Evolutionary conservation across 805 yeast genomes (phyloP).

Genomic region (Barnettozyma wickerhamii): DNA sequence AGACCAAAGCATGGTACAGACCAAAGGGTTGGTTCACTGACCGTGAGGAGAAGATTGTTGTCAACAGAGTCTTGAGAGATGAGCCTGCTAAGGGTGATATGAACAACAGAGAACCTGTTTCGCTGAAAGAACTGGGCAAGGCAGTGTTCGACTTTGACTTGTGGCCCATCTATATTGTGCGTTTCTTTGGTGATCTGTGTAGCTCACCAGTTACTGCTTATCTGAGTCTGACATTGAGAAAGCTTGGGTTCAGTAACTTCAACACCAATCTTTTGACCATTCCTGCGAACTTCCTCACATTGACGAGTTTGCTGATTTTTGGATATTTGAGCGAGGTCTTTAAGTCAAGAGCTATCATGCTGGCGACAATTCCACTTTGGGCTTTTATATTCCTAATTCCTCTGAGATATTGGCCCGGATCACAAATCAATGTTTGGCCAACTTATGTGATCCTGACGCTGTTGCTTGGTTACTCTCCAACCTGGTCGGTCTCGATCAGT

Average conservation of each 20-base stretch:
- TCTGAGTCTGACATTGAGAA: slow-evolving; percentile 43
- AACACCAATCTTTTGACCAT: slow-evolving; percentile 47
- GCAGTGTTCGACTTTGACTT: slow-evolving; percentile 46
- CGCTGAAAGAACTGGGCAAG: slow-evolving; percentile 33
- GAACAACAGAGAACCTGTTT: slow-evolving; percentile 55
- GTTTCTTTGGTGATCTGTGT: slow-evolving; percentile 36
- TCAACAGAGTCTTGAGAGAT: slow-evolving; percentile 54
- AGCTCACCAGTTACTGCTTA: slow-evolving; percentile 33
- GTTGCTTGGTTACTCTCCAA: background rate
- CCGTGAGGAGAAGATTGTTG: slow-evolving; percentile 52
- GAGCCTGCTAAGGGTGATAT: slow-evolving; percentile 63
- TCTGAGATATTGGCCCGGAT: slow-evolving; percentile 36
- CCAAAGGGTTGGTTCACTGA: slow-evolving; percentile 50
- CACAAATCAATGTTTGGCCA: slow-evolving; percentile 7
- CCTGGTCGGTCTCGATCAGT: background rate
- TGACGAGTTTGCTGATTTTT: slow-evolving; percentile 31
- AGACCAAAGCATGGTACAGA: slow-evolving; percentile 45
- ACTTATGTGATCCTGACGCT: background rate
- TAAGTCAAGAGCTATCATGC: slow-evolving; percentile 25
- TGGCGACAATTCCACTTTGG: slow-evolving; percentile 29
- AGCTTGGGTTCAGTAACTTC: slow-evolving; percentile 48
- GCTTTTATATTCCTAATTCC: slow-evolving; percentile 30
- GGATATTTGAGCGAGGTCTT: slow-evolving; percentile 34
- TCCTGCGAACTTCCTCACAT: slow-evolving; percentile 40
- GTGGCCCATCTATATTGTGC: slow-evolving; percentile 50